Conservation (phyloP, 2,329 filamentous ascomycete genomes). For the Didymella segeticola region DNA sequence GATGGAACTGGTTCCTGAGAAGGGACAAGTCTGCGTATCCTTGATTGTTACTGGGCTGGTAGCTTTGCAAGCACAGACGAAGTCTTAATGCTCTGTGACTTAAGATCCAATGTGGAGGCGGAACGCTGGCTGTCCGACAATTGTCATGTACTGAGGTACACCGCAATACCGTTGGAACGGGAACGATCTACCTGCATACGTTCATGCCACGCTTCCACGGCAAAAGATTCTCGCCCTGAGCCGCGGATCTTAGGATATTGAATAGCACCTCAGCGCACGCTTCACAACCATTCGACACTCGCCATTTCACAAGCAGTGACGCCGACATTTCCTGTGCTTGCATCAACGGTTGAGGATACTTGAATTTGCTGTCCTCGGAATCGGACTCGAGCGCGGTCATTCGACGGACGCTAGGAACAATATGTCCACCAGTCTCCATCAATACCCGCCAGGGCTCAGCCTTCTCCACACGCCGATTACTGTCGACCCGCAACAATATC, state of each 20-base stretch:
- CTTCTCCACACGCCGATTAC: slow-evolving; percentile 61
- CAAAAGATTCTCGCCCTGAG: slow-evolving; percentile 38
- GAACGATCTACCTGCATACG: slow-evolving; percentile 41
- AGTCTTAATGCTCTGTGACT: slow-evolving; percentile 43
- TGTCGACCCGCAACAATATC: slow-evolving; percentile 61
- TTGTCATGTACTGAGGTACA: slow-evolving; percentile 48
- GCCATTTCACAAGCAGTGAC: background rate
- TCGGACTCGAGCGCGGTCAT: slow-evolving; percentile 38
- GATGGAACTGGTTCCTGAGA: slow-evolving; percentile 44
- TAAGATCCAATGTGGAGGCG: slow-evolving; percentile 40
- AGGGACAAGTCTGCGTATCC: slow-evolving; percentile 40
- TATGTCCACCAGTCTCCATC: slow-evolving; percentile 50
- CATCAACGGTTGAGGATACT: slow-evolving; percentile 17
- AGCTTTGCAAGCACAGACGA: slow-evolving; percentile 40
- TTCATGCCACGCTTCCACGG: slow-evolving; percentile 37
- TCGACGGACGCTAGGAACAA: slow-evolving; percentile 43
- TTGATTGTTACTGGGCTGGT: slow-evolving; percentile 43
- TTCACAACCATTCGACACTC: slow-evolving; percentile 13
- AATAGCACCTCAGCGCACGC: slow-evolving; percentile 17
- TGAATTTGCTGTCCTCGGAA: slow-evolving; percentile 24
- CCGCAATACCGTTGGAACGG: slow-evolving; percentile 36
- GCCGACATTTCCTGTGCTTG: slow-evolving; percentile 6
- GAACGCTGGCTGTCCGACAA: slow-evolving; percentile 40
- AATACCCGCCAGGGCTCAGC: slow-evolving; percentile 47
- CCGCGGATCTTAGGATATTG: slow-evolving; percentile 25